Conservation (phyloP, 164 flowering plant genomes). For the Santalum album region DNA sequence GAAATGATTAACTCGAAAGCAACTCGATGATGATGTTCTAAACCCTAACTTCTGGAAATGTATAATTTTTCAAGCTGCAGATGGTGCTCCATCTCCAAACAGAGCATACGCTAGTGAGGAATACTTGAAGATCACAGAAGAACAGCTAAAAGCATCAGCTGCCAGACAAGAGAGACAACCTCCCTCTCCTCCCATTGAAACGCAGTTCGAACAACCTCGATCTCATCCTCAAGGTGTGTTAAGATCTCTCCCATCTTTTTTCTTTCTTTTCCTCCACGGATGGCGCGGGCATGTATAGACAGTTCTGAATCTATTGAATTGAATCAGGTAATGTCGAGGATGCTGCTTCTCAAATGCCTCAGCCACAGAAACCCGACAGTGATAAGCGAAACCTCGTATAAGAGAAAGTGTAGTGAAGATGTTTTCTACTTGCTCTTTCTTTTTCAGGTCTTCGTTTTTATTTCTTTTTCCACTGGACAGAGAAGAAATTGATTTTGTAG, state of each 20-base stretch:
- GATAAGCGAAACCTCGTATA: conserved; percentile 12
- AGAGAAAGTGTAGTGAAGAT: neutral
- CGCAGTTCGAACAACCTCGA: conserved; percentile 19
- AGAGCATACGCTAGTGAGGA: conserved; percentile 44
- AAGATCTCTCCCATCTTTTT: neutral
- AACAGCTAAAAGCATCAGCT: conserved; percentile 48
- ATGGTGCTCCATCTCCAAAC: conserved; percentile 23
- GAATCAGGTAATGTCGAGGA: conserved; percentile 19
- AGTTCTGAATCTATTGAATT: neutral
- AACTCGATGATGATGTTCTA: too few species aligned
- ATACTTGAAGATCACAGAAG: conserved; percentile 46
- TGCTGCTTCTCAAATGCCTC: conserved; percentile 18
- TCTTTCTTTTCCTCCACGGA: neutral
- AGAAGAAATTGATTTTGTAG: neutral
- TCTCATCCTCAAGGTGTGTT: conserved; percentile 30
- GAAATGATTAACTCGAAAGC: too few species aligned
- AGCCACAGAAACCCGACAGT: conserved; percentile 21
- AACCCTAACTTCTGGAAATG: too few species aligned
- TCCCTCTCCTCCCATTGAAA: conserved; percentile 14
- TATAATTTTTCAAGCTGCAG: conserved; percentile 15
- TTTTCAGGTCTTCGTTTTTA: too few species aligned
- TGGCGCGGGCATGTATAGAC: neutral
- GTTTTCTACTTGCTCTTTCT: neutral
- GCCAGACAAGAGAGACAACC: conserved; percentile 27
- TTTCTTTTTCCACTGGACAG: neutral